Base-by-base conservation (phyloP, 169 alveolate species). In the Theileria parva region DNA sequence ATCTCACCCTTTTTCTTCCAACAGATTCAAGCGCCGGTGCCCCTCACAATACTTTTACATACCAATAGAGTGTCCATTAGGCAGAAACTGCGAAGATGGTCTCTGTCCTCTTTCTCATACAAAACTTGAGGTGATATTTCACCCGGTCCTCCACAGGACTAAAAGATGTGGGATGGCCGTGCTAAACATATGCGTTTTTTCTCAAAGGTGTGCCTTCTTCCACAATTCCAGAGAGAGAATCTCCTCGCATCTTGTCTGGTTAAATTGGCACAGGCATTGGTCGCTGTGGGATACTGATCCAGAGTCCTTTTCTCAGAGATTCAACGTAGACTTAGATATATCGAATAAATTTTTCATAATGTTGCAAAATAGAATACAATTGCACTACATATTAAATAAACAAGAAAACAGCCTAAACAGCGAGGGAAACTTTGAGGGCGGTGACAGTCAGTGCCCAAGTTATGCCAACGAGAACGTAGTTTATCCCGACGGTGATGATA, bases 51-150 rank as follows among this genome's bases (percentile, higher is more conserved):
- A 91, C 60, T 93, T 93, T 65, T 93, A 93, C 74, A 63, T 93
- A 21, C 96, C 96, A 13, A 89, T 93, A 21, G 96, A 93, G 77
- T 93, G 96, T 69, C 95, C 95, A 28, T 84, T 68, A 39, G 86
- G 81, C 85, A 83, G 83, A 77, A 77, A 85, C 37, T 93, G 96
- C 74, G 74, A 86, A 32, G 91, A 89, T 79, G 94, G 94, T 21
- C 75, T 71, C 32, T 93, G 96, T 63, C 95, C 95, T 12, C 75
- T 93, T 37, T 91, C 95, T 2, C 96, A 93, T 86, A 91, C 94
- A 25, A 91, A 86, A 74, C 86, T 93, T 6, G 96, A 93, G 53
- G 87, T 90, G 50, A 93, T 93, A 34, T 93, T 93, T 71, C 96
- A 93, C 65, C 96, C 96, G 4, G 89, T 91, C 23, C 92, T 93